These are phyloP conservation scores for Coleophoma cylindrospora DNA, from an alignment of 2,329 filamentous ascomycete genomes.

Conservation along the genomic window DNA sequence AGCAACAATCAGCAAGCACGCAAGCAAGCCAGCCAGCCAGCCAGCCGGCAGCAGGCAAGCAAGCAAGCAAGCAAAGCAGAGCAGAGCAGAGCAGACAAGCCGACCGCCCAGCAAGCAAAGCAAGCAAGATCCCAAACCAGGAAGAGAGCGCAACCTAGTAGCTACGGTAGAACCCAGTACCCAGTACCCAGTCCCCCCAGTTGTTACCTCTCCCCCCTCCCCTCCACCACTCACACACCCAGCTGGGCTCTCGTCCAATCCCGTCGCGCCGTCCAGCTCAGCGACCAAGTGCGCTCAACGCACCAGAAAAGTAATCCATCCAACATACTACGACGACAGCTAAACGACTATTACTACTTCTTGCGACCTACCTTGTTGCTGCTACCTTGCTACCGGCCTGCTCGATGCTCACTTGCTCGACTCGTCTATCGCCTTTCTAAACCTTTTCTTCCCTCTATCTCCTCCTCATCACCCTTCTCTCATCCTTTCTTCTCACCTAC, in stretches of 20 bases:
- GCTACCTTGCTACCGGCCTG: too few relatives aligned
- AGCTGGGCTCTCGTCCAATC: slow-evolving; percentile 13
- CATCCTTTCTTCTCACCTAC: slow-evolving; percentile 22
- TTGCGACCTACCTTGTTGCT: slow-evolving; percentile 13
- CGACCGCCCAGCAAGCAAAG: not conserved
- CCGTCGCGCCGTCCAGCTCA: not conserved
- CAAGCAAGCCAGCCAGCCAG: not conserved
- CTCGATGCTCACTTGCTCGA: too few relatives aligned
- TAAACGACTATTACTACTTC: not conserved
- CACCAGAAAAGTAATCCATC: too few relatives aligned
- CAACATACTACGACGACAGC: slow-evolving; percentile 1
- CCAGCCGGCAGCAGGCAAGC: too few relatives aligned
- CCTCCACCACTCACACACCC: slow-evolving; percentile 20
- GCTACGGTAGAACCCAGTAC: not conserved
- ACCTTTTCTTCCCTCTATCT: slow-evolving; percentile 13
- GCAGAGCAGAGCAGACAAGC: not conserved
- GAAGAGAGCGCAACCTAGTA: not conserved
- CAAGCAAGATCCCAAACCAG: not conserved
- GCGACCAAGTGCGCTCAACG: too few relatives aligned
- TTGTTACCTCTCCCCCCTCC: slow-evolving; percentile 9
- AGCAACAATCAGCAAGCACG: too few relatives aligned
- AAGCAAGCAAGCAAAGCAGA: not conserved
- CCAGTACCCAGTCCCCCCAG: not conserved
- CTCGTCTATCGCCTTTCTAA: not conserved
- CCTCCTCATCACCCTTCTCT: slow-evolving; percentile 10